A percentile compares a stretch with the other conserved stretches of the same genome.
Evolutionary conservation across 2,329 filamentous ascomycete genomes (phyloP).

Genomic region (Phymatotrichopsis omnivora): DNA sequence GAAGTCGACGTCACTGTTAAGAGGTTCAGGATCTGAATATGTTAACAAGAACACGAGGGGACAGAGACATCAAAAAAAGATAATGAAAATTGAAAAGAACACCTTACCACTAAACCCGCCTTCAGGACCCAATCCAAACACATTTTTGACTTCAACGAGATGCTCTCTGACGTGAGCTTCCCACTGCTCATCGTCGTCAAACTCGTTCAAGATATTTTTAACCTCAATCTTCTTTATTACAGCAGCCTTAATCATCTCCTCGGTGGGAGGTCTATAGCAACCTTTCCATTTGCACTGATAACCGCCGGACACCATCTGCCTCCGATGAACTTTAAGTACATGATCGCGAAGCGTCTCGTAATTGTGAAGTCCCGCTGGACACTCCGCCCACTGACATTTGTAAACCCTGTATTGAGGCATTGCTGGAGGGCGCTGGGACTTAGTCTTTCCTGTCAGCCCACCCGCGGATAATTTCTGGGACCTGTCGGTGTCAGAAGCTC

Average conservation of each 20-base stretch:
- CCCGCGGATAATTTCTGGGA: background rate
- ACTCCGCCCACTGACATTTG: slow-evolving; percentile 49
- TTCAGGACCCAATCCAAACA: slow-evolving; percentile 28
- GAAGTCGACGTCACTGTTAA: slow-evolving; percentile 24
- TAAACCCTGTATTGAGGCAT: slow-evolving; percentile 37
- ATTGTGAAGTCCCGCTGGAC: slow-evolving; percentile 51
- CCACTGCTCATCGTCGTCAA: slow-evolving; percentile 25
- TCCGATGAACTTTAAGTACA: slow-evolving; percentile 46
- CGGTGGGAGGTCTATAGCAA: slow-evolving; percentile 33
- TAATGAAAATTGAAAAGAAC: slow-evolving; percentile 2
- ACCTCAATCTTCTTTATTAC: slow-evolving; percentile 13
- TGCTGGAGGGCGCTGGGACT: slow-evolving; percentile 10
- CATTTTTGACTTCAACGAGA: slow-evolving; percentile 22
- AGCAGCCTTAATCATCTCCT: slow-evolving; percentile 28
- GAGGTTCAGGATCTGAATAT: slow-evolving; percentile 17
- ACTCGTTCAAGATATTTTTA: slow-evolving; percentile 28
- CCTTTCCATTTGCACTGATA: slow-evolving; percentile 41
- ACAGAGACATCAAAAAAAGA: background rate
- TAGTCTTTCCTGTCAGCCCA: background rate
- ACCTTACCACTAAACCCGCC: slow-evolving; percentile 19
- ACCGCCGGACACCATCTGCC: slow-evolving; percentile 33
- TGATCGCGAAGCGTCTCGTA: slow-evolving; percentile 50
- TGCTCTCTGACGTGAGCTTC: slow-evolving; percentile 28
- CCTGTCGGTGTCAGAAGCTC: slow-evolving; percentile 10
- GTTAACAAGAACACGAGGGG: background rate